Evolutionary conservation across 1,139 yeast species (phyloP).

Genomic region (Geotrichum siamense): DNA sequence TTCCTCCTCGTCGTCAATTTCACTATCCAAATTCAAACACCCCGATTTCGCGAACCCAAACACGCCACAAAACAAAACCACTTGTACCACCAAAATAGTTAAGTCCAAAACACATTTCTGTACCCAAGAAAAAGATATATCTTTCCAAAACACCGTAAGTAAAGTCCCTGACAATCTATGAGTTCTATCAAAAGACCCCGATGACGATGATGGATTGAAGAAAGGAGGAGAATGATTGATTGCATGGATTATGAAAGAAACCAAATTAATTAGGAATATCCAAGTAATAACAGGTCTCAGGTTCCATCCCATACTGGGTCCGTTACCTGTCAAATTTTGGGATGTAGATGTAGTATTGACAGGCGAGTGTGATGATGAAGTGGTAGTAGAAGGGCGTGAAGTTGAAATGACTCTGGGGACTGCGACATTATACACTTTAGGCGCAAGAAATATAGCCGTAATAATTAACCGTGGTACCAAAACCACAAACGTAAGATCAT

Average conservation of each 20-base stretch:
- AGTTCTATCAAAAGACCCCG: not conserved
- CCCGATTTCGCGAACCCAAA: conserved; percentile 4
- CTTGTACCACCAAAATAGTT: not conserved
- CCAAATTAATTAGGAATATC: not conserved
- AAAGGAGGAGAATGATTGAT: not conserved
- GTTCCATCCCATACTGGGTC: not conserved
- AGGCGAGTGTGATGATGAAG: not conserved
- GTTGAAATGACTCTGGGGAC: not conserved
- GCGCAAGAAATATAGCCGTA: conserved; percentile 1
- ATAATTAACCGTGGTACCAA: not conserved
- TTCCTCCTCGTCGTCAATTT: not conserved
- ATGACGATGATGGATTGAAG: not conserved
- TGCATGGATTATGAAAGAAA: not conserved
- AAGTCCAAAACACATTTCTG: conserved; percentile 1
- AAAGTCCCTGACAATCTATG: not conserved
- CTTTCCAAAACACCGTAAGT: not conserved
- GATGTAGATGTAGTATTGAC: not conserved
- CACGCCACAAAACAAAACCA: not conserved
- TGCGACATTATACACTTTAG: conserved; percentile 1
- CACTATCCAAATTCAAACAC: not conserved
- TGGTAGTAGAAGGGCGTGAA: not conserved
- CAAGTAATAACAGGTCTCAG: not conserved
- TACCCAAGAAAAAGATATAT: not conserved
- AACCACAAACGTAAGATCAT: not conserved
- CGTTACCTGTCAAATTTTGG: not conserved